phyloP scores from a whole-genome alignment of 2,329 filamentous ascomycete genomes.

The Fusarium multiceps region DNA sequence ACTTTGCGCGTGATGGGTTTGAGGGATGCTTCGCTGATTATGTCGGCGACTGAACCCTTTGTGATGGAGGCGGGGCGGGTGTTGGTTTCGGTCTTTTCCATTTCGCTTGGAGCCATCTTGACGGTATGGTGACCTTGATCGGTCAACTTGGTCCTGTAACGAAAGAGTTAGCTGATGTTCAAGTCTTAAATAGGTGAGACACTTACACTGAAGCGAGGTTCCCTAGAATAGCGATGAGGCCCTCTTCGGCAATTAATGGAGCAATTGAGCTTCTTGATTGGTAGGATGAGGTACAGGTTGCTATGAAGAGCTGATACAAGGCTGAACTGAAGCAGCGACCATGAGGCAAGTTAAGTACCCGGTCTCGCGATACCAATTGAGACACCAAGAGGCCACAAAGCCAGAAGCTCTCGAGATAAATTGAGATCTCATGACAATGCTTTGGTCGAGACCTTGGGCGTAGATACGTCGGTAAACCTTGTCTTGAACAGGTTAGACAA shows the following conservation, averaged over 20 bases:
- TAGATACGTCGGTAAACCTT: constrained; percentile 12
- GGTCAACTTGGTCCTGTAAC: background rate
- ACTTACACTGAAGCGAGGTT: no score
- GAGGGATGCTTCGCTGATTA: background rate
- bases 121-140: background rate
- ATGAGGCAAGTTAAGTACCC: constrained; percentile 8
- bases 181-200: no score
- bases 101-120: background rate
- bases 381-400: accelerated
- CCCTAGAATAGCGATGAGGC: no score
- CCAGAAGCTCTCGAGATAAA: background rate
- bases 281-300: no score
- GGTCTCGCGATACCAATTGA: background rate
- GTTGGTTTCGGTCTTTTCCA: background rate
- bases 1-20: constrained; percentile 12
- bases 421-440: background rate
- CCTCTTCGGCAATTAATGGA: background rate
- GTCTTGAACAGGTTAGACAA: background rate
- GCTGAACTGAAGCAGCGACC: background rate
- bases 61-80: background rate
- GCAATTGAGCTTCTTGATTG: background rate
- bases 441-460: background rate
- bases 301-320: no score
- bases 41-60: constrained; percentile 7
- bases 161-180: background rate